Evolutionary conservation across 805 yeast genomes (phyloP).

Genomic region (Scheffersomyces spartinae): DNA sequence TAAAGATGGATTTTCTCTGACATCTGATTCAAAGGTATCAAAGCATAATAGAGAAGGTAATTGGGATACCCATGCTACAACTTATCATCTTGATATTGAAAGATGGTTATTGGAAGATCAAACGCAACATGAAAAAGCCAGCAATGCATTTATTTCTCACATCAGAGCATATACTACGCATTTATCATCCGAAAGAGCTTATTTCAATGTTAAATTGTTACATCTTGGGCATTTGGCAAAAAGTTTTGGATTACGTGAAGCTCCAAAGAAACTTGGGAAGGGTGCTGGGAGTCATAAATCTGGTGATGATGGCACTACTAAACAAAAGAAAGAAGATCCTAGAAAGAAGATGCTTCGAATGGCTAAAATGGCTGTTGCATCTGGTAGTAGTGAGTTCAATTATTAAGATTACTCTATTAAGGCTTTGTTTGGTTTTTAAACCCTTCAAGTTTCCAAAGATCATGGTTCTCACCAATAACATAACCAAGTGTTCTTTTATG

Average conservation of each 20-base stretch:
- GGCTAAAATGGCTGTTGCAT: constrained; percentile 59
- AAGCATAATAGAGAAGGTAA: constrained; percentile 28
- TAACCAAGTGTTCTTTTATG: constrained; percentile 48
- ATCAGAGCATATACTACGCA: constrained; percentile 95
- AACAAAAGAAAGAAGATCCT: constrained; percentile 50
- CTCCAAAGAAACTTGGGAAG: constrained; percentile 71
- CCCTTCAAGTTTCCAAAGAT: constrained; percentile 50
- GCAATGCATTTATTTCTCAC: constrained; percentile 77
- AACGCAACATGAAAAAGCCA: constrained; percentile 51
- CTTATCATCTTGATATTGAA: constrained; percentile 89
- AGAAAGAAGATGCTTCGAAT: constrained; percentile 62
- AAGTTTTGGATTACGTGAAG: constrained; percentile 87
- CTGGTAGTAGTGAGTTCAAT: constrained; percentile 67
- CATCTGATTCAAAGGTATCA: too few species aligned
- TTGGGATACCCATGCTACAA: constrained; percentile 94
- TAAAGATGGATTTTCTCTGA: constrained; percentile 23
- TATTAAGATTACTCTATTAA: constrained; percentile 20
- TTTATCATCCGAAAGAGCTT: constrained; percentile 63
- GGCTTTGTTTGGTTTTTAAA: too few species aligned
- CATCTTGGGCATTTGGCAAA: constrained; percentile 97
- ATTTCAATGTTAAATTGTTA: constrained; percentile 68
- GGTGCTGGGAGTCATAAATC: constrained; percentile 20
- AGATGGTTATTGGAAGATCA: constrained; percentile 72
- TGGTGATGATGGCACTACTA: constrained; percentile 16
- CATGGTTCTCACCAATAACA: constrained; percentile 66